Evolutionary conservation across 805 yeast species (phyloP).

Genomic region (Starmerella sp.): DNA sequence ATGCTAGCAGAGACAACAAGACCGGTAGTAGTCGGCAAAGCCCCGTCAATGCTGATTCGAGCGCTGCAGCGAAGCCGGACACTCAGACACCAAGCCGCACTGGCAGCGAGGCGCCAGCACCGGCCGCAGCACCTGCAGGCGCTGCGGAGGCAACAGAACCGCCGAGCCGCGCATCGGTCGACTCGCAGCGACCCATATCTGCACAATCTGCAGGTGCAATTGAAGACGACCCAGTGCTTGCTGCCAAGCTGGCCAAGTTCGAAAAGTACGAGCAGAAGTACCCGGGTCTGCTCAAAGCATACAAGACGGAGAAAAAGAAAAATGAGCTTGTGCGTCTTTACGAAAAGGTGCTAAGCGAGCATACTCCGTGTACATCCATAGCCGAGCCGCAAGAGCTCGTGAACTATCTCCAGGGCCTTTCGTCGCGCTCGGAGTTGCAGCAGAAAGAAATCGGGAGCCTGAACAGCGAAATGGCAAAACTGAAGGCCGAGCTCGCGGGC

Average conservation of each 20-base stretch:
- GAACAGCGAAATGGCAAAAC: not conserved
- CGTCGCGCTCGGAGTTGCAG: slow-evolving; percentile 48
- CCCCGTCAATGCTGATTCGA: no score
- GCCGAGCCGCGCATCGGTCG: not conserved
- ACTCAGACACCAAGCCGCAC: not conserved
- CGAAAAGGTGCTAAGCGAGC: slow-evolving; percentile 61
- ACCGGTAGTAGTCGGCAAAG: no score
- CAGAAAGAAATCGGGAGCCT: slow-evolving; percentile 53
- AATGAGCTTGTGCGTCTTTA: slow-evolving; percentile 46
- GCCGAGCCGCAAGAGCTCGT: slow-evolving; percentile 60
- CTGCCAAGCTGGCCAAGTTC: slow-evolving; percentile 22
- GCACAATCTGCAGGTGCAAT: not conserved
- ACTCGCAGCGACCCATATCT: not conserved
- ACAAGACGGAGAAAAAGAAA: slow-evolving; percentile 65
- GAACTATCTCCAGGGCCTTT: slow-evolving; percentile 55
- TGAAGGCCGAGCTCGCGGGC: not conserved
- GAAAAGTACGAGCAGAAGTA: slow-evolving; percentile 74
- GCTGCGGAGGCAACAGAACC: not conserved
- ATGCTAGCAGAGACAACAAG: no score
- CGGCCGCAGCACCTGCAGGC: no score
- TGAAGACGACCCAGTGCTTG: slow-evolving; percentile 2
- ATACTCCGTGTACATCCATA: slow-evolving; percentile 69
- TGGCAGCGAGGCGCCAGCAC: no score
- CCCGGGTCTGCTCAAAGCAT: slow-evolving; percentile 72
- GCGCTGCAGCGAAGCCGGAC: no score